phyloP scores from a whole-genome alignment of 257 asterid genomes.

The Jacaranda copaia region DNA sequence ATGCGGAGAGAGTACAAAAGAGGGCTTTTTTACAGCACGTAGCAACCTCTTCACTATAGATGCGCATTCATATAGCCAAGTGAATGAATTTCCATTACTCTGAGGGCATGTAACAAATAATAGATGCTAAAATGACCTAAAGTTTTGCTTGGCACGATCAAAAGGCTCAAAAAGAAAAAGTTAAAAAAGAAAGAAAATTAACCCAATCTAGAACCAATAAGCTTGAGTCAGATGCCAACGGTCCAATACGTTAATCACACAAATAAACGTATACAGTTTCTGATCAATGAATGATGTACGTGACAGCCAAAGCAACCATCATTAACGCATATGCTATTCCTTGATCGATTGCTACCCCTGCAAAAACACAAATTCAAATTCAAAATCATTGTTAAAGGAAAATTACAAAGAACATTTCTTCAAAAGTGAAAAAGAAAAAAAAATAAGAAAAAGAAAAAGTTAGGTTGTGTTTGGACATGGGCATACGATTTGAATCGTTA shows the following conservation, averaged over 20 bases:
- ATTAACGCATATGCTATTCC: slow-evolving; percentile 64
- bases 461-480: not conserved
- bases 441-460: no score
- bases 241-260: not conserved
- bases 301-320: slow-evolving; percentile 66
- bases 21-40: not conserved
- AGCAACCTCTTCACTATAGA: not conserved
- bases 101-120: not conserved
- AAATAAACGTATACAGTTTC: not conserved
- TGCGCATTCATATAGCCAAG: not conserved
- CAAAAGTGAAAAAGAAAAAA: not conserved
- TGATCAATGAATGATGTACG: slow-evolving; percentile 59
- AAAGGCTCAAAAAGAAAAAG: not conserved
- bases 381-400: not conserved
- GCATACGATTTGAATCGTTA: not conserved
- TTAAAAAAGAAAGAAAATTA: not conserved
- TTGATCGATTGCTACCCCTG: slow-evolving; percentile 67
- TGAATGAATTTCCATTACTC: not conserved
- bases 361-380: slow-evolving; percentile 13
- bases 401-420: no score
- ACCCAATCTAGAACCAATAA: slow-evolving; percentile 21
- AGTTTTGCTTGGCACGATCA: not conserved
- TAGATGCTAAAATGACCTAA: not conserved
- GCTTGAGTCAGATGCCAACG: slow-evolving; percentile 10
- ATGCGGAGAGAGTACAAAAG: not conserved